Evolutionary conservation across 1,284 basidiomycete genomes (phyloP), one percentile per base, ranked within the genome.

Genomic region (Singerocomus rubriflavus): DNA sequence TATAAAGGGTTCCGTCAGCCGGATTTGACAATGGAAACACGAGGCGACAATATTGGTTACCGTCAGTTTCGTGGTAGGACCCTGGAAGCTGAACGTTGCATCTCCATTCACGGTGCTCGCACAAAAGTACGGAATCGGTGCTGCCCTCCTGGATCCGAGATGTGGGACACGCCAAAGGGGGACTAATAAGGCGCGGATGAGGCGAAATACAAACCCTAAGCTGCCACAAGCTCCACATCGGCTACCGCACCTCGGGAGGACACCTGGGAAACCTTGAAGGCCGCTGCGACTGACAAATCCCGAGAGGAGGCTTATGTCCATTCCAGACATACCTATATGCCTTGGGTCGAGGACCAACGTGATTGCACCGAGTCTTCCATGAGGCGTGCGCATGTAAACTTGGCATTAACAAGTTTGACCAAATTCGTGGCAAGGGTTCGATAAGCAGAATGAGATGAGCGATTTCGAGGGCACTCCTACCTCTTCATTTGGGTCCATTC

Each of bases 21-120:
- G 32, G 44, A 50, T 50, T 52, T 51, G 46, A 52, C 51, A 46
- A 34, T 26, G 48, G 17, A 12, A 69, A 69, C 67, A 69, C 52
- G 67, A 69, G 65, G 63, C 52, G 48, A 16, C 16, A 46, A 52
- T 21, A 21, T 21, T 40, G 42, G 49, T 40, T 51, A 26, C 48
- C 39, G 35, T 45, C 44, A 44, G 43, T 51, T 51, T 13, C 25
- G 41, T 49, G 48, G 40, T 38, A 48, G 16, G 54, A 33, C 29
- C 46, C 35, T 43, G 44, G 34, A 34, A 7, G 10, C 13, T 46
- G 43, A 27, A 33, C 9, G 29, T 30, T 16, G 29, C 2, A 38
- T 48, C 50, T 26, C 58, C 41, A 50, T 56, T 29, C 35, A 44
- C n/a, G 49, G 37, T 40, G 38, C 30, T 35, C 27, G 45, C 16